Conservation (phyloP, 2,329 filamentous ascomycete genomes). For the Curvularia sp. region DNA sequence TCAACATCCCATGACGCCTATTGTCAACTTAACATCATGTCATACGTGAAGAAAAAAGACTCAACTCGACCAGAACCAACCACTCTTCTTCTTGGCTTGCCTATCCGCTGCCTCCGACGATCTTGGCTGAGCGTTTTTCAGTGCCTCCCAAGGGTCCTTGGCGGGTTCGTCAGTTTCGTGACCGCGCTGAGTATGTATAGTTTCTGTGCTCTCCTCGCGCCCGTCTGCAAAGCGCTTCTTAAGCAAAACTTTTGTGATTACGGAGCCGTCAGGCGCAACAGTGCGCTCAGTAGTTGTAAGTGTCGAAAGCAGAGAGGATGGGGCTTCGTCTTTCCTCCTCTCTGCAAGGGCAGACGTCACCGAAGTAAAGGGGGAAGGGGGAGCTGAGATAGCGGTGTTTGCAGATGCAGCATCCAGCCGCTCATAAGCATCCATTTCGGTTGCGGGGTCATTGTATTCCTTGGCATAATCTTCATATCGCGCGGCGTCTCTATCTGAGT, state of each 20-base stretch:
- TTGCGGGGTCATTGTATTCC: constrained; percentile 31
- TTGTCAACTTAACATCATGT: not conserved
- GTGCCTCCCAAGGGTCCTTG: constrained; percentile 22
- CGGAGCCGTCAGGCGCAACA: constrained; percentile 62
- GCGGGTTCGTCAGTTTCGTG: constrained; percentile 22
- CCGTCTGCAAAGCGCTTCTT: constrained; percentile 68
- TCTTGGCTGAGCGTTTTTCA: constrained; percentile 18
- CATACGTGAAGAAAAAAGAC: not conserved
- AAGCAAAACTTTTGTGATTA: constrained; percentile 63
- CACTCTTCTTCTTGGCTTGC: constrained; percentile 28
- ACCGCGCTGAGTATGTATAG: constrained; percentile 54
- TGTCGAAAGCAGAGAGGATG: constrained; percentile 58
- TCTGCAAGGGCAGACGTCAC: not conserved
- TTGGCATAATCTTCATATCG: not conserved
- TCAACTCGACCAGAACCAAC: constrained; percentile 45
- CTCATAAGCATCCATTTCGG: constrained; percentile 63
- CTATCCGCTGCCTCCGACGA: constrained; percentile 10
- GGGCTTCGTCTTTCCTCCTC: constrained; percentile 27
- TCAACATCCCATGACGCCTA: not conserved
- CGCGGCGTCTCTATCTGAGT: not conserved
- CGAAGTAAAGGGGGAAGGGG: constrained; percentile 15
- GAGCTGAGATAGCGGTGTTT: not conserved
- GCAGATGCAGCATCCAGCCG: constrained; percentile 41
- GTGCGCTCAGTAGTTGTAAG: constrained; percentile 64
- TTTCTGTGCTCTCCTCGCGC: constrained; percentile 64